These are phyloP conservation scores for Amanita exitialis DNA, from an alignment of 768 basidiomycete species.

Conservation along the genomic window DNA sequence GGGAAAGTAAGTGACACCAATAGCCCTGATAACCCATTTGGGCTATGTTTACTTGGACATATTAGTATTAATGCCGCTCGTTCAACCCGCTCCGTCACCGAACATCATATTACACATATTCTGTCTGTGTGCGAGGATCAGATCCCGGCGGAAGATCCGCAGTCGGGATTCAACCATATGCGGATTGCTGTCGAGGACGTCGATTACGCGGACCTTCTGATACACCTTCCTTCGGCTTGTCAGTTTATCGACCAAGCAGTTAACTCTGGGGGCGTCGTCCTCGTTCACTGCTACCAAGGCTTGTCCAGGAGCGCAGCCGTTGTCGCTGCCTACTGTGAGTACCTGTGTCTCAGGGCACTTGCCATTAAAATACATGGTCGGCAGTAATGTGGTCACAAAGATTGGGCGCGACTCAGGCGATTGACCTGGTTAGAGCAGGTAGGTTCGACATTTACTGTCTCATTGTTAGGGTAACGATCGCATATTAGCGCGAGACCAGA, in stretches of 20 bases:
- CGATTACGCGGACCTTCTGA: constrained; percentile 59
- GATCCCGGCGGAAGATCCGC: constrained; percentile 61
- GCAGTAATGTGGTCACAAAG: constrained; percentile 61
- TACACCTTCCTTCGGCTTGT: constrained; percentile 55
- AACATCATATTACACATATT: constrained; percentile 72
- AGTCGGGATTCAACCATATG: constrained; percentile 60
- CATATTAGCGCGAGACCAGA: constrained; percentile 56
- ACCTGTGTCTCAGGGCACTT: not conserved
- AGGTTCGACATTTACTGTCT: constrained; percentile 8
- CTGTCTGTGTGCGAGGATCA: constrained; percentile 67
- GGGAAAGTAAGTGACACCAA: constrained; percentile 52
- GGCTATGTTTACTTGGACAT: constrained; percentile 12
- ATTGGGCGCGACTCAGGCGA: constrained; percentile 45
- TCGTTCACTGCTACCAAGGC: constrained; percentile 62
- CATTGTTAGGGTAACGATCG: not conserved
- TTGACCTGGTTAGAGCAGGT: constrained; percentile 55
- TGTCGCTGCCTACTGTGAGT: constrained; percentile 68
- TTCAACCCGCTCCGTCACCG: constrained; percentile 60
- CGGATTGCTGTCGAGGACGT: constrained; percentile 64
- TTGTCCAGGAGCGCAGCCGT: constrained; percentile 60
- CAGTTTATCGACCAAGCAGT: constrained; percentile 58
- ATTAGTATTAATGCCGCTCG: constrained; percentile 58
- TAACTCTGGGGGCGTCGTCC: constrained; percentile 44
- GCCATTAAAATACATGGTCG: constrained; percentile 9
- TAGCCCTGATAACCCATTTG: constrained; percentile 10